Evolutionary conservation across 176 grass and related monocot species (phyloP).

Genomic region (Oryza officinalis): DNA sequence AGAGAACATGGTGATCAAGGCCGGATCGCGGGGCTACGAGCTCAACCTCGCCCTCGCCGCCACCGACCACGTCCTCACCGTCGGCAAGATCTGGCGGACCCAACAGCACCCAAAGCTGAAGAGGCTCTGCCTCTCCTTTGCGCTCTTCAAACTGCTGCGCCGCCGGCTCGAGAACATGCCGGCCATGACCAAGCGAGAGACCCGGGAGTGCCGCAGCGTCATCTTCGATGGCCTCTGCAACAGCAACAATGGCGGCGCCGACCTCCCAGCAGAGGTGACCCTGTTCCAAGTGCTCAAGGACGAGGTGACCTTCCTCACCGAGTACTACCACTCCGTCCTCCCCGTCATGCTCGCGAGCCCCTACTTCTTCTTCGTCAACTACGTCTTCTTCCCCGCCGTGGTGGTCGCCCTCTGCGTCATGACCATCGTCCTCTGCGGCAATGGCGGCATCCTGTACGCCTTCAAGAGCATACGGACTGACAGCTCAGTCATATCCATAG

Average conservation of each 20-base stretch:
- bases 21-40: neutral
- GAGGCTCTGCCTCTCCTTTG: slow-evolving; percentile 26
- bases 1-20: neutral
- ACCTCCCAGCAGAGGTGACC: neutral
- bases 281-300: slow-evolving; percentile 26
- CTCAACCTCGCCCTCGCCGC: neutral
- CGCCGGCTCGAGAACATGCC: neutral
- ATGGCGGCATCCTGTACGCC: neutral
- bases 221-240: neutral
- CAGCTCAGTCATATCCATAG: neutral
- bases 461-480: neutral
- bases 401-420: neutral
- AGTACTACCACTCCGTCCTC: slow-evolving; percentile 33
- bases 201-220: neutral
- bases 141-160: slow-evolving; percentile 20
- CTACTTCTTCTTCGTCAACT: slow-evolving; percentile 18
- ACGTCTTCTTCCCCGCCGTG: neutral
- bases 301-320: slow-evolving; percentile 16
- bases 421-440: neutral
- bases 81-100: too few relatives aligned
- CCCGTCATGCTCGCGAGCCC: slow-evolving; percentile 29
- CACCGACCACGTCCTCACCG: neutral
- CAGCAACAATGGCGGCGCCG: too few relatives aligned
- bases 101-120: neutral
- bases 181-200: neutral